Conservation (phyloP, 805 yeast genomes). For the Candida arabinofermentans region DNA sequence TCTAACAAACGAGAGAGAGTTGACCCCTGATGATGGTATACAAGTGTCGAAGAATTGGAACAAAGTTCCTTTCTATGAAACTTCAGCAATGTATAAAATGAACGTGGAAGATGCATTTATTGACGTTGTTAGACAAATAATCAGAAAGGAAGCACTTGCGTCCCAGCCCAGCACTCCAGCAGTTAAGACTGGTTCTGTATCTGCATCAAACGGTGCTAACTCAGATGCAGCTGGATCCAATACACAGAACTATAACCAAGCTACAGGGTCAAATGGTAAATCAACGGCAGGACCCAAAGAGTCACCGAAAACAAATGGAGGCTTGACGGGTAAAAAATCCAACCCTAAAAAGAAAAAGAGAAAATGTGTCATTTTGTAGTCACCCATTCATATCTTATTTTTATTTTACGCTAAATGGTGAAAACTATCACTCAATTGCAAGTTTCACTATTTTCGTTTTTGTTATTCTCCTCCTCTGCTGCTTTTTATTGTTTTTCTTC, state of each 20-base stretch:
- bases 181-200: constrained; percentile 3
- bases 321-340: background rate
- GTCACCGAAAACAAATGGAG: background rate
- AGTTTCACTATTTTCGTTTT: no score
- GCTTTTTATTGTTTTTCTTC: no score
- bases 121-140: constrained; percentile 85
- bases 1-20: constrained; percentile 66
- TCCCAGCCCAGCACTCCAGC: constrained; percentile 6
- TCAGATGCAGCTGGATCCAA: background rate
- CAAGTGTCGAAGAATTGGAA: constrained; percentile 85
- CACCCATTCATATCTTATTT: no score
- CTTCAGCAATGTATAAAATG: constrained; percentile 86
- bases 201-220: background rate
- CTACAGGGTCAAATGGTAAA: background rate
- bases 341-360: constrained; percentile 13
- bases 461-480: no score
- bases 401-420: no score
- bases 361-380: constrained; percentile 18
- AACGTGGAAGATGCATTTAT: constrained; percentile 89
- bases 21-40: constrained; percentile 78
- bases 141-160: constrained; percentile 57
- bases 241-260: background rate
- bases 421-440: no score
- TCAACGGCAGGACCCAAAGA: background rate
- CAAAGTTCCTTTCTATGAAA: constrained; percentile 85